These are phyloP conservation scores for Apiospora aurea DNA, from an alignment of 2,329 filamentous ascomycete genomes.

Conservation along the genomic window DNA sequence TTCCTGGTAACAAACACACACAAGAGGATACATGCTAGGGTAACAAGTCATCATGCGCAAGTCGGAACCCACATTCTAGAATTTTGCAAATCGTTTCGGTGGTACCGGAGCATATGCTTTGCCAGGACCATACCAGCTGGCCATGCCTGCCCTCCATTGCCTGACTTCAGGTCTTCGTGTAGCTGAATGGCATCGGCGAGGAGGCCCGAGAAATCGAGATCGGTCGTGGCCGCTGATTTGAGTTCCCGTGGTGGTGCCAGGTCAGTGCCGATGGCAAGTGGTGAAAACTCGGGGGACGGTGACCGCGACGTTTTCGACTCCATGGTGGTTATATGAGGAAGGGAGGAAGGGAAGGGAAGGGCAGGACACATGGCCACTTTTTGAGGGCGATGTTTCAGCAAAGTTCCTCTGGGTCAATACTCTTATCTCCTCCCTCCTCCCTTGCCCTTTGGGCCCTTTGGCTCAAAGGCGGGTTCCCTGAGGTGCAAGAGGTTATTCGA, in stretches of 20 bases:
- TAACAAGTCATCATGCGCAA: conserved; percentile 16
- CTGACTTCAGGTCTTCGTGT: conserved; percentile 84
- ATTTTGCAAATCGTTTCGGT: conserved; percentile 65
- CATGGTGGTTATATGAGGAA: conserved; percentile 26
- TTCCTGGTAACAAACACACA: background rate
- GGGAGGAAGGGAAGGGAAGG: background rate
- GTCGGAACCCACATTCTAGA: conserved; percentile 73
- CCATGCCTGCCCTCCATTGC: conserved; percentile 95
- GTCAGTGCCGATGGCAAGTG: conserved; percentile 60
- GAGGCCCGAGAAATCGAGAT: conserved; percentile 75
- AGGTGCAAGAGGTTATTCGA: conserved; percentile 16
- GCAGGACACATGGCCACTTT: background rate
- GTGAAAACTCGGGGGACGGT: conserved; percentile 58
- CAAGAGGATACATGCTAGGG: no score
- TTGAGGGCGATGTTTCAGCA: conserved; percentile 22
- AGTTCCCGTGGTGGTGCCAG: conserved; percentile 66
- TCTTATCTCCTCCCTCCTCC: conserved; percentile 7
- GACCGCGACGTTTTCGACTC: conserved; percentile 35
- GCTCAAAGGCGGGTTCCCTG: background rate
- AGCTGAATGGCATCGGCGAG: conserved; percentile 74
- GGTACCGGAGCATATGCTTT: conserved; percentile 83
- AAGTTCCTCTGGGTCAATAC: conserved; percentile 8
- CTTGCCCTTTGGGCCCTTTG: background rate
- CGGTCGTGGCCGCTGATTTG: conserved; percentile 60
- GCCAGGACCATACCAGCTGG: conserved; percentile 89